These are phyloP conservation scores for Rosa lucieae DNA, from an alignment of 306 rosid genomes.

Conservation along the genomic window DNA sequence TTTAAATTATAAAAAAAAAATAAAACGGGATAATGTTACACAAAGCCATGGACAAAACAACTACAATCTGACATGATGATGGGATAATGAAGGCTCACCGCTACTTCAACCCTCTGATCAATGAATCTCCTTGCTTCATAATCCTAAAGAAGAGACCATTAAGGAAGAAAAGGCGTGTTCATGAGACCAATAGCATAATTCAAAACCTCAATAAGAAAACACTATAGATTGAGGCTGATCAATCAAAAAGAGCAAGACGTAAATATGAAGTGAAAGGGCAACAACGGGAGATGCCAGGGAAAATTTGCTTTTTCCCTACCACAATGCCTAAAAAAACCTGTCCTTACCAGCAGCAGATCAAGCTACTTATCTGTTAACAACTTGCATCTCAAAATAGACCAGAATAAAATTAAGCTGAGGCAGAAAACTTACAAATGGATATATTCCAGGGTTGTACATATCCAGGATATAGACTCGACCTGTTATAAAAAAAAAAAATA, in stretches of 20 bases:
- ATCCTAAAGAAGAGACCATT: slow-evolving; percentile 47
- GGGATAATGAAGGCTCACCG: slow-evolving; percentile 44
- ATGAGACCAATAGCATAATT: background rate
- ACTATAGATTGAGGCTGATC: background rate
- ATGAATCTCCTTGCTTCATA: slow-evolving; percentile 77
- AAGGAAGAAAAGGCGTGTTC: background rate
- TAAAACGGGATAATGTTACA: slow-evolving; percentile 4
- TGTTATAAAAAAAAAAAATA: slow-evolving; percentile 41
- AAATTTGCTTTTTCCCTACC: background rate
- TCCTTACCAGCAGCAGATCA: background rate
- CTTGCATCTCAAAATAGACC: slow-evolving; percentile 3
- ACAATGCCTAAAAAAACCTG: background rate
- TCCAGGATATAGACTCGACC: slow-evolving; percentile 83
- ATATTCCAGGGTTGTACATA: slow-evolving; percentile 90
- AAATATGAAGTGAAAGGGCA: background rate
- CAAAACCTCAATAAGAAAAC: background rate
- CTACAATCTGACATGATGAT: slow-evolving; percentile 25
- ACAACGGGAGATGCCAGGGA: background rate
- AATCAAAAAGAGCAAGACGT: background rate
- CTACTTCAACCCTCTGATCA: slow-evolving; percentile 84
- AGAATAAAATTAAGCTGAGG: background rate
- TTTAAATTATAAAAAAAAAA: slow-evolving; percentile 13
- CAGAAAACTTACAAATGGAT: slow-evolving; percentile 72
- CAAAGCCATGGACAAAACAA: slow-evolving; percentile 15
- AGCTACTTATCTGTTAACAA: background rate